Conservation (phyloP, 2,329 filamentous ascomycete species). For the Byssoonygena ceratinophila region DNA sequence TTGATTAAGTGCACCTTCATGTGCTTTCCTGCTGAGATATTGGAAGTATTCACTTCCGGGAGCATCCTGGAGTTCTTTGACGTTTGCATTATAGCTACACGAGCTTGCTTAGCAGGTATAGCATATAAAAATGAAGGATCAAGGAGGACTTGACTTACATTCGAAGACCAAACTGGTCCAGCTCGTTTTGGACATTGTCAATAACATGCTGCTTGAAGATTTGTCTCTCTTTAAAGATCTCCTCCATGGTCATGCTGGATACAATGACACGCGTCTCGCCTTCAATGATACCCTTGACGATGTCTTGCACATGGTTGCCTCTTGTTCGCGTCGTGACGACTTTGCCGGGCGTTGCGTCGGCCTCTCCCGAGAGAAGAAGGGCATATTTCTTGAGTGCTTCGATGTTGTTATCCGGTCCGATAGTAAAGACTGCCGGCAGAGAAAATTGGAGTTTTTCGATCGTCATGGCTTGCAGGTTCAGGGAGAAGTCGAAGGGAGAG, state of each 20-base stretch:
- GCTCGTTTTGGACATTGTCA: slow-evolving; percentile 64
- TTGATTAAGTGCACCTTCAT: slow-evolving; percentile 75
- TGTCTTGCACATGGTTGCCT: slow-evolving; percentile 62
- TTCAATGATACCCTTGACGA: slow-evolving; percentile 83
- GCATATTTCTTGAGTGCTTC: slow-evolving; percentile 71
- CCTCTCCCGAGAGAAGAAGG: slow-evolving; percentile 60
- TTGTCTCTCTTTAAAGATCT: slow-evolving; percentile 69
- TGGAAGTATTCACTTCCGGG: slow-evolving; percentile 74
- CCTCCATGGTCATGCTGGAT: slow-evolving; percentile 84
- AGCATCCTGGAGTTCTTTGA: slow-evolving; percentile 79
- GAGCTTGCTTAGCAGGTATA: slow-evolving; percentile 26
- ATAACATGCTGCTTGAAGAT: slow-evolving; percentile 67
- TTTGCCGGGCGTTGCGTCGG: slow-evolving; percentile 30
- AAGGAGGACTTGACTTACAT: slow-evolving; percentile 41
- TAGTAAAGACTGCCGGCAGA: slow-evolving; percentile 74
- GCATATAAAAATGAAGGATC: neutral
- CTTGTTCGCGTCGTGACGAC: slow-evolving; percentile 32
- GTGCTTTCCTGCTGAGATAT: slow-evolving; percentile 69
- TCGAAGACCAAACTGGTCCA: slow-evolving; percentile 68
- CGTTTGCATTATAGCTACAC: slow-evolving; percentile 56
- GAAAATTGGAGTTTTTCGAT: slow-evolving; percentile 76
- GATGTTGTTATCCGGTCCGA: slow-evolving; percentile 63
- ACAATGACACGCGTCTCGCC: slow-evolving; percentile 77
- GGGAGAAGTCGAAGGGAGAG: slow-evolving; percentile 60
- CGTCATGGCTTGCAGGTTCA: slow-evolving; percentile 80